These are phyloP conservation scores for Pichia phayaonensis DNA, from an alignment of 805 yeast species.

Conservation along the genomic window DNA sequence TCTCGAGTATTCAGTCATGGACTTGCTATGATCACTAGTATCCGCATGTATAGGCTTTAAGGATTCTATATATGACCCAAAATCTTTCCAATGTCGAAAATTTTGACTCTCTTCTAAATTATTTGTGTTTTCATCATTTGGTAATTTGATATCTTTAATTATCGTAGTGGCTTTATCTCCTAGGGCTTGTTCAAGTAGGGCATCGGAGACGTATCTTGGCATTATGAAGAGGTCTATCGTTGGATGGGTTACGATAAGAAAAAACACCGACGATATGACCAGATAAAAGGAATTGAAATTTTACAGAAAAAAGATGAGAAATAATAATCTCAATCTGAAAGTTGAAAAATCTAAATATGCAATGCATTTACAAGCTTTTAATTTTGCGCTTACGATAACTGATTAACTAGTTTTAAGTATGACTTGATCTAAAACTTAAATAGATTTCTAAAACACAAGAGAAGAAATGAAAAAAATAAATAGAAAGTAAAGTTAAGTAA, in stretches of 20 bases:
- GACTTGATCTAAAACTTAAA: too few relatives aligned
- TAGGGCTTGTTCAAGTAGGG: constrained; percentile 1
- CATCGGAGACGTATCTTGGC: not conserved
- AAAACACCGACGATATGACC: too few relatives aligned
- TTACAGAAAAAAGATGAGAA: too few relatives aligned
- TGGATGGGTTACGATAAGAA: too few relatives aligned
- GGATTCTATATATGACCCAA: constrained; percentile 28
- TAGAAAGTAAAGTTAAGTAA: not conserved
- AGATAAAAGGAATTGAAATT: too few relatives aligned
- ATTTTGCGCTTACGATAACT: too few relatives aligned
- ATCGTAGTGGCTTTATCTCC: not conserved
- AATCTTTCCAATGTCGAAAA: constrained; percentile 30
- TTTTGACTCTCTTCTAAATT: constrained; percentile 11
- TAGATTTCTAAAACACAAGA: too few relatives aligned
- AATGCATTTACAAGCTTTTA: too few relatives aligned
- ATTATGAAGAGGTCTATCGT: not conserved
- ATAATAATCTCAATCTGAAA: too few relatives aligned
- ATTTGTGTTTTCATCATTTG: not conserved
- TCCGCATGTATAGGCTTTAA: constrained; percentile 16
- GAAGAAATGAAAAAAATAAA: not conserved
- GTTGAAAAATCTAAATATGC: too few relatives aligned
- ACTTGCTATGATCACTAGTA: constrained; percentile 6
- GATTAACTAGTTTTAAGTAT: too few relatives aligned
- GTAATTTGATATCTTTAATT: not conserved
- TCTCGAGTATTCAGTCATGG: constrained; percentile 1